Evolutionary conservation across 2,329 filamentous ascomycete genomes (phyloP).

Genomic region (Cercospora zeina): DNA sequence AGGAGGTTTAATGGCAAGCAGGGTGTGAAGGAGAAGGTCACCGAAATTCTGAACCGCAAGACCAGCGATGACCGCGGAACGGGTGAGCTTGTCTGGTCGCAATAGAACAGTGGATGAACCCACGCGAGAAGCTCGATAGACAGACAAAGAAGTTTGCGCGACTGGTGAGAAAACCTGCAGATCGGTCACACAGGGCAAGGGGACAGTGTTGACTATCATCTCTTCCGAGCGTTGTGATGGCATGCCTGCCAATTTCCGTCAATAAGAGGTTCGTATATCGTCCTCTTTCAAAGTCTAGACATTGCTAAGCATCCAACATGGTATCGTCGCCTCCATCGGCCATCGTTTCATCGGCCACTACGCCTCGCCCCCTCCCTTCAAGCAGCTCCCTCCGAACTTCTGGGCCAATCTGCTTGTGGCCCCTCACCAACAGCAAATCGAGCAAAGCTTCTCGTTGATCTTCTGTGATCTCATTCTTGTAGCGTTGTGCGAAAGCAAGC

Average conservation of each 20-base stretch:
- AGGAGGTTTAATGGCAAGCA: conserved; percentile 48
- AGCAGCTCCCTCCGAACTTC: conserved; percentile 87
- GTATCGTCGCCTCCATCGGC: conserved; percentile 76
- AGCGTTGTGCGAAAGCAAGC: conserved; percentile 87
- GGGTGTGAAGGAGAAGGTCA: conserved; percentile 59
- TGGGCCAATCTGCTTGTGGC: conserved; percentile 84
- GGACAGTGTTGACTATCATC: neutral
- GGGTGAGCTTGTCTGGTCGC: conserved; percentile 3
- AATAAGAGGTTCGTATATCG: neutral
- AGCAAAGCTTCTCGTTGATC: conserved; percentile 89
- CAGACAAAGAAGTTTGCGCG: neutral
- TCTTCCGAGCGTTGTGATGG: neutral
- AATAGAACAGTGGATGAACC: neutral
- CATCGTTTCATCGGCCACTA: conserved; percentile 62
- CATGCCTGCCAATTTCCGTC: neutral
- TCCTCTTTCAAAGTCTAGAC: neutral
- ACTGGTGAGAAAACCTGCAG: neutral
- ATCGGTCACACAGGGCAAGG: neutral
- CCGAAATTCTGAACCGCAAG: conserved; percentile 59
- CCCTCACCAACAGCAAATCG: conserved; percentile 79
- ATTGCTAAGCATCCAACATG: conserved; percentile 61
- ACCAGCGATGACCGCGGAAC: conserved; percentile 17
- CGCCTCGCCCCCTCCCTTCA: conserved; percentile 81
- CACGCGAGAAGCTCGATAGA: neutral
- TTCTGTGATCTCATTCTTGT: conserved; percentile 93